Evolutionary conservation across 1,139 yeast genomes (phyloP).

Genomic region (Pichia sp.): DNA sequence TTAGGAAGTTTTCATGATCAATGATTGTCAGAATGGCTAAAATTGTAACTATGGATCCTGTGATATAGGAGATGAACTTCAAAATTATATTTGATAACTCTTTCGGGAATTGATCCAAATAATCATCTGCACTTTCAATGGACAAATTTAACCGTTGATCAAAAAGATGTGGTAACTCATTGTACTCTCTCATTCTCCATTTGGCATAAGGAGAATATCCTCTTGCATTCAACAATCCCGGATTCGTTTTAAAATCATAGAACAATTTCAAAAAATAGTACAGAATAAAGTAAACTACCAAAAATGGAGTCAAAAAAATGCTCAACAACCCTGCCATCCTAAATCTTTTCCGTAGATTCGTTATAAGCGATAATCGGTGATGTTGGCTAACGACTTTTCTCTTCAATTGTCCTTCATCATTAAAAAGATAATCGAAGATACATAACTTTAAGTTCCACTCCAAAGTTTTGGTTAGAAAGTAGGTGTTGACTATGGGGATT

Average conservation of each 20-base stretch:
- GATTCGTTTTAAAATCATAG: conserved; percentile 87
- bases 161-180: conserved; percentile 87
- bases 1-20: conserved; percentile 88
- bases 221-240: conserved; percentile 77
- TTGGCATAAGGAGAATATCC: conserved; percentile 93
- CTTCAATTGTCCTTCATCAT: conserved; percentile 79
- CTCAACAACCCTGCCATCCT: conserved; percentile 84
- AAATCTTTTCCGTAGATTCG: conserved; percentile 73
- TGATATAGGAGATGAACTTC: conserved; percentile 66
- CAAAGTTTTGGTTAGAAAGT: conserved; percentile 71
- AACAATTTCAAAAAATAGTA: conserved; percentile 86
- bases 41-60: conserved; percentile 88
- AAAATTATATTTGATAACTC: conserved; percentile 65
- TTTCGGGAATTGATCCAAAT: conserved; percentile 89
- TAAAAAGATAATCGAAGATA: conserved; percentile 80
- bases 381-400: conserved; percentile 67
- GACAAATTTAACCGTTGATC: conserved; percentile 73
- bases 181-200: conserved; percentile 92
- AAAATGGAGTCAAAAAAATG: conserved; percentile 76
- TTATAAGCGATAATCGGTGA: conserved; percentile 62
- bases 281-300: conserved; percentile 75
- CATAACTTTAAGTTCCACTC: conserved; percentile 94
- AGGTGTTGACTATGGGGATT: conserved; percentile 40
- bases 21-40: conserved; percentile 78
- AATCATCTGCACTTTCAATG: conserved; percentile 72